A percentile compares a stretch with the other conserved stretches of the same genome.
phyloP scores from a whole-genome alignment of 202 grass and related monocot genomes.

The Zoysia matrella region DNA sequence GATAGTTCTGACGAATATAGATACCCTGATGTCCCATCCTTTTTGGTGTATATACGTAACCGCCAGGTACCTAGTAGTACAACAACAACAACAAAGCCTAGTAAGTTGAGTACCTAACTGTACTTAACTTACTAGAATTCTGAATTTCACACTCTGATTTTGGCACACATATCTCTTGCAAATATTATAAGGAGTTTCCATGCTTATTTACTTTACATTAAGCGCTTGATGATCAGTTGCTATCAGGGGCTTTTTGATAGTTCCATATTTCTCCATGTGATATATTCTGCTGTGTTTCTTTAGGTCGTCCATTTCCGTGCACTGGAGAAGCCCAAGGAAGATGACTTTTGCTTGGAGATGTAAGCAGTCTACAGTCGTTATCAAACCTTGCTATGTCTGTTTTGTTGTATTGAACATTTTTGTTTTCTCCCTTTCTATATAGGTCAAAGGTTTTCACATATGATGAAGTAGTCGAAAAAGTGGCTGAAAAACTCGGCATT shows the following conservation, averaged over 20 bases:
- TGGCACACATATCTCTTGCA: constrained; percentile 13
- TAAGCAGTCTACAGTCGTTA: constrained; percentile 52
- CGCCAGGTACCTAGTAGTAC: constrained; percentile 67
- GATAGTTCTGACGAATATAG: constrained; percentile 67
- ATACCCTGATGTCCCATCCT: constrained; percentile 89
- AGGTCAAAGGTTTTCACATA: constrained; percentile 97
- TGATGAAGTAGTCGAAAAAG: constrained; percentile 95
- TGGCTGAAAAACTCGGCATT: constrained; percentile 85
- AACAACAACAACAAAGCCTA: no score
- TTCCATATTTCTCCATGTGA: constrained; percentile 22
- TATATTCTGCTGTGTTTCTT: constrained; percentile 46
- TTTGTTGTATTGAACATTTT: constrained; percentile 1
- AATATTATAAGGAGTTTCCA: background rate
- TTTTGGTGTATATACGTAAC: constrained; percentile 92
- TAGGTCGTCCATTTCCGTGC: constrained; percentile 94
- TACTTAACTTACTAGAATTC: background rate
- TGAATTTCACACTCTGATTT: background rate
- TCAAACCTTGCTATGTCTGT: background rate
- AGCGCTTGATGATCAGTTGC: constrained; percentile 5
- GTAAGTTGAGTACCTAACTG: no score
- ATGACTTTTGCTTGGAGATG: constrained; percentile 94
- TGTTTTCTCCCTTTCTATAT: constrained; percentile 28
- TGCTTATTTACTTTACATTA: constrained; percentile 1
- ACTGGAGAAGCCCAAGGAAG: constrained; percentile 96
- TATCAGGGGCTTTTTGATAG: background rate